Conservation (phyloP, 768 basidiomycete genomes). For the Mycena filopes region DNA sequence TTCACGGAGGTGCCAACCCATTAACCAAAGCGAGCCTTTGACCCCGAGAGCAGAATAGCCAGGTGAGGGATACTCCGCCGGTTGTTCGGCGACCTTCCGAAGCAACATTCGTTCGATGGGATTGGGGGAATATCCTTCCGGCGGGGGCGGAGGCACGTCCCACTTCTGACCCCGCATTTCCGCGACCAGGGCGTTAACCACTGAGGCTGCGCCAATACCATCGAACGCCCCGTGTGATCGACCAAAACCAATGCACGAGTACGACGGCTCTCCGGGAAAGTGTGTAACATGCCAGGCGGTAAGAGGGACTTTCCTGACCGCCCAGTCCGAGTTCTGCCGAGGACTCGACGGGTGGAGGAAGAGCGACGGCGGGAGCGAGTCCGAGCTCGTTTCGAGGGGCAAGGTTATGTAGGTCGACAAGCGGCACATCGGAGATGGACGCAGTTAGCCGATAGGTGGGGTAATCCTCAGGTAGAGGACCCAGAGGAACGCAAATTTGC, state of each 20-base stretch:
- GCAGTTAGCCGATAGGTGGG: constrained; percentile 49
- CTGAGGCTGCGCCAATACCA: constrained; percentile 48
- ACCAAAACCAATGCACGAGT: constrained; percentile 55
- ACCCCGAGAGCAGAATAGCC: constrained; percentile 43
- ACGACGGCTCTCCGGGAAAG: constrained; percentile 46
- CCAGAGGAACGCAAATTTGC: constrained; percentile 50
- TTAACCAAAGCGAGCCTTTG: constrained; percentile 42
- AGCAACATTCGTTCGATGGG: constrained; percentile 46
- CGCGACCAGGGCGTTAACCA: constrained; percentile 51
- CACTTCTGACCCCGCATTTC: constrained; percentile 52
- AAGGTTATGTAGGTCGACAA: constrained; percentile 48
- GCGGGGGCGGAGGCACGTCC: constrained; percentile 47
- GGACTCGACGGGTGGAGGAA: constrained; percentile 54
- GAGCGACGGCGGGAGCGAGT: constrained; percentile 48
- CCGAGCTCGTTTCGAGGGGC: constrained; percentile 46
- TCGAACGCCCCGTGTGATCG: constrained; percentile 56
- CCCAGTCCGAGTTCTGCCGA: constrained; percentile 49
- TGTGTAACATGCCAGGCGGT: constrained; percentile 58
- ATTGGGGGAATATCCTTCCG: constrained; percentile 46
- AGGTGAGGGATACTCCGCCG: constrained; percentile 15
- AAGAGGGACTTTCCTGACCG: constrained; percentile 45
- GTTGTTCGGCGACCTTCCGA: constrained; percentile 16
- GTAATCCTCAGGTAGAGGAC: constrained; percentile 46
- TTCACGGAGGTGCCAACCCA: constrained; percentile 49
- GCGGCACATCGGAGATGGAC: constrained; percentile 44